Percentiles rank a stretch among this genome's conserved stretches.
phyloP scores from a whole-genome alignment of 2,329 filamentous ascomycete genomes.

The Rachicladosporium sp. region DNA sequence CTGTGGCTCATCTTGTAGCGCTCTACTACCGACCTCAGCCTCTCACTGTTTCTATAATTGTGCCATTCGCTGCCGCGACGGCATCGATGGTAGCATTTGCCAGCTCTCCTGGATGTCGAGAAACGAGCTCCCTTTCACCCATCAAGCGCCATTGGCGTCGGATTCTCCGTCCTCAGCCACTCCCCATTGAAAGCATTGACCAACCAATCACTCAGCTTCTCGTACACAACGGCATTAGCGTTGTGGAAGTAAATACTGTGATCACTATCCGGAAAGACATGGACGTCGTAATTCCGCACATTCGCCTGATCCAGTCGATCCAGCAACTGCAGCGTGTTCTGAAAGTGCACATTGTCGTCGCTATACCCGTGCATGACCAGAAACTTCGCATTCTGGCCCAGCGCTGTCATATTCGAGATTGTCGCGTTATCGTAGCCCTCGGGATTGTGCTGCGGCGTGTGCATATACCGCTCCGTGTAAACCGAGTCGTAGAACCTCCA shows the following conservation, averaged over 20 bases:
- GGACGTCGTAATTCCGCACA: conserved; percentile 89
- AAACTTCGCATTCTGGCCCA: conserved; percentile 71
- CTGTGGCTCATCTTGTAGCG: too few relatives aligned
- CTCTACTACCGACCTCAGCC: too few relatives aligned
- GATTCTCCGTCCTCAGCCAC: conserved; percentile 55
- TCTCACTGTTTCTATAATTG: too few relatives aligned
- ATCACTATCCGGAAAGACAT: conserved; percentile 92
- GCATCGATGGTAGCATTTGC: too few relatives aligned
- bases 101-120: too few relatives aligned
- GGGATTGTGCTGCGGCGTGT: conserved; percentile 72
- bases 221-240: conserved; percentile 80
- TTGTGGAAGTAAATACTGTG: conserved; percentile 93
- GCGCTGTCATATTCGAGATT: conserved; percentile 60
- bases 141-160: conserved; percentile 29
- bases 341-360: conserved; percentile 95
- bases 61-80: too few relatives aligned
- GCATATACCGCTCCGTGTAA: conserved; percentile 96
- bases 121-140: too few relatives aligned
- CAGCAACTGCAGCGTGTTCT: conserved; percentile 78
- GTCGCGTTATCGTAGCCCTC: conserved; percentile 64
- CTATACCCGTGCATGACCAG: conserved; percentile 92
- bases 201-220: conserved; percentile 81
- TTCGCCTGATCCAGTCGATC: conserved; percentile 72
- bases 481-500: conserved; percentile 92
- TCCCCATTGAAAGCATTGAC: conserved; percentile 97